phyloP scores from a whole-genome alignment of 1,139 yeast species.

The Magnusiomyces suaveolens region DNA sequence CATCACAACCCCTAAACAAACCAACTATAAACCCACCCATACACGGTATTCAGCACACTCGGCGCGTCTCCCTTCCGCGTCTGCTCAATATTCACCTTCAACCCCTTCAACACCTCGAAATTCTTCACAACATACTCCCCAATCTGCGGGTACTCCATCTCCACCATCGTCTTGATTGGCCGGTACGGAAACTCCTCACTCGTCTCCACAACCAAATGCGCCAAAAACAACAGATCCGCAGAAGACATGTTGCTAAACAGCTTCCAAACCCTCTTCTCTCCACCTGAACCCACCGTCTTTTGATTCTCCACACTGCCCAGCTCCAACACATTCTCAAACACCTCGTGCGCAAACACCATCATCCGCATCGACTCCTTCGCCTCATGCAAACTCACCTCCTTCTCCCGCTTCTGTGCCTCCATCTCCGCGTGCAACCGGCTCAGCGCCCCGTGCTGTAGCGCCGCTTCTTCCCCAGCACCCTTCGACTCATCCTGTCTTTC shows the following conservation, averaged over 20 bases:
- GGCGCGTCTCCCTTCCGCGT: constrained; percentile 10
- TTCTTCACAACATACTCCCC: constrained; percentile 5
- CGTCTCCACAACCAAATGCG: constrained; percentile 23
- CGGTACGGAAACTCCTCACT: constrained; percentile 19
- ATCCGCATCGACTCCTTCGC: constrained; percentile 46
- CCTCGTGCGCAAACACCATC: constrained; percentile 36
- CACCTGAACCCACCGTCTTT: constrained; percentile 7
- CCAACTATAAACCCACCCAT: constrained; percentile 3
- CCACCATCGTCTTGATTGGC: constrained; percentile 18
- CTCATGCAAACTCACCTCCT: constrained; percentile 39
- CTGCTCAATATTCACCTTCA: constrained; percentile 6
- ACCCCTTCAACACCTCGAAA: neutral
- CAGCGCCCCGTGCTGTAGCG: constrained; percentile 23
- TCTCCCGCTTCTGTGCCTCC: constrained; percentile 40
- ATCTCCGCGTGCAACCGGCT: constrained; percentile 31
- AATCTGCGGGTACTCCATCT: constrained; percentile 19
- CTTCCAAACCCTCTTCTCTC: constrained; percentile 2
- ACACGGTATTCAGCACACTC: constrained; percentile 5
- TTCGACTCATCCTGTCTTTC: constrained; percentile 10
- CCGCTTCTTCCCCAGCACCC: constrained; percentile 33
- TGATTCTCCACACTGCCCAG: neutral
- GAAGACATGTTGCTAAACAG: constrained; percentile 8
- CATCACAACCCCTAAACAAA: too few relatives aligned
- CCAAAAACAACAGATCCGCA: constrained; percentile 24
- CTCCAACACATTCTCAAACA: constrained; percentile 28